Base-by-base conservation (phyloP, 75 land plant genomes). In the Selaginella tamariscina region DNA sequence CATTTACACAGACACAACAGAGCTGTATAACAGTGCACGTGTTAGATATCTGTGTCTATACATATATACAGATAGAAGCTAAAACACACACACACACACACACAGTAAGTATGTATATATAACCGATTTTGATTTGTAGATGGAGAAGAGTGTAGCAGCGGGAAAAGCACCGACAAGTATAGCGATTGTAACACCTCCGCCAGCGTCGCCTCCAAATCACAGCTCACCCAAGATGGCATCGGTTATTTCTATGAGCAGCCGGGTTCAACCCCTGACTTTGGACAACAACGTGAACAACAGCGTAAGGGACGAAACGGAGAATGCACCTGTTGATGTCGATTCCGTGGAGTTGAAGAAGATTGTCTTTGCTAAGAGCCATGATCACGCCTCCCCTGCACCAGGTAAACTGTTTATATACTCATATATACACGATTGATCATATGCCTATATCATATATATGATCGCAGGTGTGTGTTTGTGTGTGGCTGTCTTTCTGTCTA, bases 91-190 rank as follows among this genome's bases (percentile, higher is more conserved):
- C n/a, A n/a, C n/a, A n/a, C n/a, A n/a, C n/a, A n/a, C n/a, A n/a
- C n/a, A n/a, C n/a, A n/a, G n/a, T n/a, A n/a, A n/a, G n/a, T n/a
- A n/a, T n/a, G n/a, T n/a, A n/a, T n/a, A n/a, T n/a, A n/a, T n/a
- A n/a, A n/a, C n/a, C n/a, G n/a, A n/a, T n/a, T 69, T 20, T 69
- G 2, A 1, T n/a, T 32, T 24, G 0, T 74, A 95, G 99, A 88
- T 95, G 88, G 99, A 95, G 70, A 87, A 76, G 71, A 95, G 85
- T 81, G 92, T 84, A 27, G 99, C 99, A 29, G 91, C 99, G 54
- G 99, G 97, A 33, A 82, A 84, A 64, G 83, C 87, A 55, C 91
- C 92, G 13, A 77, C 93, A 8, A 95, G 89, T 70, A 66, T 95
- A n/a, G 86, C 96, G 33, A 55, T 91, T 54, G 69, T 83, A 33